These are phyloP conservation scores for Nymphaea thermarum DNA, from an alignment of 164 flowering plant genomes.

Conservation along the genomic window DNA sequence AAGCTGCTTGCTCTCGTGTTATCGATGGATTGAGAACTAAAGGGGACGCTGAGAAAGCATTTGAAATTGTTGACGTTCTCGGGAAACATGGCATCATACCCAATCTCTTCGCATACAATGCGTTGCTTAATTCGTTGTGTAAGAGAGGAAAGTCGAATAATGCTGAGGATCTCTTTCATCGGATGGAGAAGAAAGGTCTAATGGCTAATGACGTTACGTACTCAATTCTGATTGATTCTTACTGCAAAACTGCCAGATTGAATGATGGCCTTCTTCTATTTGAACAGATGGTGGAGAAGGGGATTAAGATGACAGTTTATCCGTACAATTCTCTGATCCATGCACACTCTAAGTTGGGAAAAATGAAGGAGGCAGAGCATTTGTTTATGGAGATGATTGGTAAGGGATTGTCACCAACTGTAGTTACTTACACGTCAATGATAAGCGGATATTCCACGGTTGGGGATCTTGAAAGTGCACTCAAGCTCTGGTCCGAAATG, in stretches of 20 bases:
- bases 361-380: slow-evolving; percentile 35
- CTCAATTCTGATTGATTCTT: slow-evolving; percentile 56
- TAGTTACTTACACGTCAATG: slow-evolving; percentile 61
- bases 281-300: slow-evolving; percentile 35
- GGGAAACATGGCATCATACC: slow-evolving; percentile 36
- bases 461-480: slow-evolving; percentile 44
- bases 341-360: slow-evolving; percentile 62
- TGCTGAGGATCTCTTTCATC: slow-evolving; percentile 40
- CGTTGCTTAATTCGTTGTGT: slow-evolving; percentile 60
- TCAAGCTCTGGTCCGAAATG: slow-evolving; percentile 60
- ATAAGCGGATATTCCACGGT: slow-evolving; percentile 67
- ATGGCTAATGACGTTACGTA: slow-evolving; percentile 65
- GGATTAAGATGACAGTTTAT: slow-evolving; percentile 43
- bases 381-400: slow-evolving; percentile 40
- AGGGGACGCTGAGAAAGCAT: slow-evolving; percentile 43
- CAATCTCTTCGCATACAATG: slow-evolving; percentile 64
- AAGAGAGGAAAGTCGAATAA: slow-evolving; percentile 48
- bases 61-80: slow-evolving; percentile 35
- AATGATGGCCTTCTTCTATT: slow-evolving; percentile 34
- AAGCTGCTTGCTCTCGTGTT: slow-evolving; percentile 51
- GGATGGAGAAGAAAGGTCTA: slow-evolving; percentile 43
- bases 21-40: slow-evolving; percentile 64
- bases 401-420: slow-evolving; percentile 54
- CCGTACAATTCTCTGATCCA: slow-evolving; percentile 68
- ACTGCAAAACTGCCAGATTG: slow-evolving; percentile 50